Base-by-base conservation (phyloP, 148 eudicot genomes). In the Fagopyrum esculentum region DNA sequence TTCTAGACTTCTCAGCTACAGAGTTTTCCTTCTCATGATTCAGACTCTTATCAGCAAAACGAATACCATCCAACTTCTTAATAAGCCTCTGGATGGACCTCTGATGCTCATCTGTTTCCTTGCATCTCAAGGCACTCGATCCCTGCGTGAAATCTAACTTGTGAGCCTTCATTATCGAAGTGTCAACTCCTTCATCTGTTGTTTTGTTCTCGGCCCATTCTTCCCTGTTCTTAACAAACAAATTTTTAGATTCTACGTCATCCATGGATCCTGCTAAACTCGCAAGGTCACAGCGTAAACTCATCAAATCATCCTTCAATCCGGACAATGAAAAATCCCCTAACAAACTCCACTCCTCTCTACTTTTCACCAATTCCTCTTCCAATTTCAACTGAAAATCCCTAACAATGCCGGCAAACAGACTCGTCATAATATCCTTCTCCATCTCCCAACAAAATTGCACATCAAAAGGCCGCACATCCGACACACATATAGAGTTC, bases 371-470 rank as follows among this genome's bases (percentile, higher is more conserved):
- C 45, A 73, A 35, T 50, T 82, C 75, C 3, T 0, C 46, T 55
- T 75, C 77, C n/a, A 81, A 83, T 5, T 44, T 76, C 22, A 73
- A n/a, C 3, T 73, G 71, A 10, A 88, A 56, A 69, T 83, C 77
- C 49, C 70, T 51, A 11, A 86, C 72, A 74, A 82, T 86, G n/a
- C 88, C 91, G 45, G 69, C 80, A 7, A 86, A 75, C 70, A 81
- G 51, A 19, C 77, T 79, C 0, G 80, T 73, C n/a, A 82, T 71
- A 2, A 78, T 82, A 6, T 86, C 87, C 69, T 80, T 86, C 81
- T 87, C 93, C 29, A 91, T 77, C 12, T 7, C 70, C 77, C 82
- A 80, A 68, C 81, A 78, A 84, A 84, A 86, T 79, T 86, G 85
- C 71, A 81, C 73, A 76, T 91, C 97, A 64, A 84, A 51, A 0